These are phyloP conservation scores for Tetrahymena malaccensis DNA, from an alignment of 73 alveolate genomes.

Conservation along the genomic window DNA sequence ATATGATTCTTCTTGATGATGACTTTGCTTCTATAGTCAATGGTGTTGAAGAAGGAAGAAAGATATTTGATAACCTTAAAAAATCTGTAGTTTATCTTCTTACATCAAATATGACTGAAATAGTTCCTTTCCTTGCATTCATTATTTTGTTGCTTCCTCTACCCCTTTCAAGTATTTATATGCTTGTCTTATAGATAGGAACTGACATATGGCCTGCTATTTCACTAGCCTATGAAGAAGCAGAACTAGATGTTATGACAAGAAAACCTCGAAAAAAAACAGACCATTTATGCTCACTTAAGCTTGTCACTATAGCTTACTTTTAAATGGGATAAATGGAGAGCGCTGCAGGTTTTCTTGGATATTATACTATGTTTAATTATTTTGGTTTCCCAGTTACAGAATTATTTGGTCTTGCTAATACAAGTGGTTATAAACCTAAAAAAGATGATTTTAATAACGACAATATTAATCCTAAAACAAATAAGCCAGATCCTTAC, in stretches of 20 bases:
- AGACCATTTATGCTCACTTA: constrained; percentile 73
- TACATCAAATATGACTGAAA: constrained; percentile 81
- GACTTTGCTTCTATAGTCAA: constrained; percentile 92
- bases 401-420: constrained; percentile 46
- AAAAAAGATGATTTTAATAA: constrained; percentile 47
- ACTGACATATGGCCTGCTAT: constrained; percentile 92
- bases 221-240: constrained; percentile 85
- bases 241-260: constrained; percentile 88
- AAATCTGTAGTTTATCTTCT: constrained; percentile 70
- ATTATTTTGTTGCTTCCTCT: constrained; percentile 74
- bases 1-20: constrained; percentile 92
- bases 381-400: constrained; percentile 78
- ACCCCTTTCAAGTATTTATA: constrained; percentile 74
- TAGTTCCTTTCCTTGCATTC: constrained; percentile 72
- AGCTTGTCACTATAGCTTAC: constrained; percentile 63
- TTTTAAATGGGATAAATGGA: constrained; percentile 60
- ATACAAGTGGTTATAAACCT: constrained; percentile 39
- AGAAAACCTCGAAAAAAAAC: constrained; percentile 84
- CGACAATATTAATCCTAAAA: not conserved
- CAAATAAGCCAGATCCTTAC: not conserved
- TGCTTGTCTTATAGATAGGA: constrained; percentile 73
- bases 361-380: constrained; percentile 71
- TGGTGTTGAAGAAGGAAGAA: constrained; percentile 97
- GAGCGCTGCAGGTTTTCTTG: constrained; percentile 68
- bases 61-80: constrained; percentile 83